Percentiles rank a stretch among this genome's conserved stretches.
These are phyloP conservation scores for Lasiodiplodia sp. DNA, from an alignment of 2,329 filamentous ascomycete species.

Conservation along the genomic window DNA sequence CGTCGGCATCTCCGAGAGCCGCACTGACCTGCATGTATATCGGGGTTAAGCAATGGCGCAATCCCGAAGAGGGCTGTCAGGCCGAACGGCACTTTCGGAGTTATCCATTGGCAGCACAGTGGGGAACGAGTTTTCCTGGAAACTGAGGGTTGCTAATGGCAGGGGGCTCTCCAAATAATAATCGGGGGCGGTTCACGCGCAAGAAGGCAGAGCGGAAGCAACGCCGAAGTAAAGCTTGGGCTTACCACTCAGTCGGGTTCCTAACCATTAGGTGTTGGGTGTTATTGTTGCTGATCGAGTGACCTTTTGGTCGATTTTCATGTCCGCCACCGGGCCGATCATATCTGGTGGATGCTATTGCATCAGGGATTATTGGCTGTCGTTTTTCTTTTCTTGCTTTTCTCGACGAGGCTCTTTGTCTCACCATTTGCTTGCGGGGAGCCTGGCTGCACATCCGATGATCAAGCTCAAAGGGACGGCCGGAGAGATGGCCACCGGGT, in stretches of 20 bases:
- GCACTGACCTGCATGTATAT: background rate
- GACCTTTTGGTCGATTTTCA: background rate
- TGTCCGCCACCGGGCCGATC: background rate
- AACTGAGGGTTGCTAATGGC: background rate
- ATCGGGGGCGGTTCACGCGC: background rate
- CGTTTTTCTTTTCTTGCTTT: background rate
- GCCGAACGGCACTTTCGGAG: background rate
- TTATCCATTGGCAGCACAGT: background rate
- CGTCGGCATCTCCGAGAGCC: too few species aligned
- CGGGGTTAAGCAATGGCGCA: background rate
- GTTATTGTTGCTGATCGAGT: background rate
- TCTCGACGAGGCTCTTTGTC: background rate
- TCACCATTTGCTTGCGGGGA: background rate
- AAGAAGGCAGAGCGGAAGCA: background rate
- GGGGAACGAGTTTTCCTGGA: background rate
- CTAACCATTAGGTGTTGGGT: background rate
- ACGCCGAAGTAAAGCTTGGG: background rate
- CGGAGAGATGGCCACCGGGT: background rate
- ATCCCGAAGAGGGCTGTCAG: background rate
- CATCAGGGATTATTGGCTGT: background rate
- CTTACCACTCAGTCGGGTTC: background rate
- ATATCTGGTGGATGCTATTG: background rate
- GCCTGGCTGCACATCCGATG: background rate
- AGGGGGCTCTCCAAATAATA: background rate
- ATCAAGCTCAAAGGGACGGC: background rate